A percentile compares a stretch with the other conserved stretches of the same genome.
phyloP scores from a whole-genome alignment of 2,329 filamentous ascomycete species.

The Colletotrichum siamense region DNA sequence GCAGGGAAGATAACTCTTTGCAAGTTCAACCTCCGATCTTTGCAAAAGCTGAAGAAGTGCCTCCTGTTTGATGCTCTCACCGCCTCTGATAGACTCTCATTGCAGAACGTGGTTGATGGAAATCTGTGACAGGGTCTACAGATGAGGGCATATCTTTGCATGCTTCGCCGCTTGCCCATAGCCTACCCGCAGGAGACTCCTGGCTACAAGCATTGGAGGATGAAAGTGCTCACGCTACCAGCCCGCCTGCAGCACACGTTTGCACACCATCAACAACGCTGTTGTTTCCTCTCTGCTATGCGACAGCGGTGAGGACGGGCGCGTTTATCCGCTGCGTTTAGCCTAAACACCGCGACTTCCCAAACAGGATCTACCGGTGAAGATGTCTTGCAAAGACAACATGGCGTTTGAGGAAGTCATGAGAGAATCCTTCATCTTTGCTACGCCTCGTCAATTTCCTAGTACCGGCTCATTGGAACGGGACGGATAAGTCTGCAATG shows the following conservation, averaged over 20 bases:
- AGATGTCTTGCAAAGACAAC: not conserved
- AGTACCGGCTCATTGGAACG: not conserved
- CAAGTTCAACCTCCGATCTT: not conserved
- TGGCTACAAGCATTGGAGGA: not conserved
- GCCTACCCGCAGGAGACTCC: not conserved
- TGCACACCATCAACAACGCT: not conserved
- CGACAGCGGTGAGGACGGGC: not conserved
- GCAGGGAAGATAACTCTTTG: not conserved
- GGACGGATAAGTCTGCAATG: not conserved
- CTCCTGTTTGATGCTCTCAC: not conserved
- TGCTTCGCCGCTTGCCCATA: not conserved
- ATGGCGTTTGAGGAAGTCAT: not conserved
- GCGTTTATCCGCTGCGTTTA: constrained; percentile 6
- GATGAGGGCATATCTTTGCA: not conserved
- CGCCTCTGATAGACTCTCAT: not conserved
- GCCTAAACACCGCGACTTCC: constrained; percentile 3
- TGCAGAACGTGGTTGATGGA: not conserved
- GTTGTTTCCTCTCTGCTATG: not conserved
- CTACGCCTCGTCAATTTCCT: not conserved
- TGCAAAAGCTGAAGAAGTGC: not conserved
- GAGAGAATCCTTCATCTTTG: not conserved
- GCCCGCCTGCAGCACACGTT: not conserved
- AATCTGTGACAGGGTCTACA: not conserved
- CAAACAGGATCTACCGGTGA: not conserved
- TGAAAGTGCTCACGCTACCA: not conserved